Base-by-base conservation (phyloP, 1,284 basidiomycete genomes). In the Phaffia rhodozyma region DNA sequence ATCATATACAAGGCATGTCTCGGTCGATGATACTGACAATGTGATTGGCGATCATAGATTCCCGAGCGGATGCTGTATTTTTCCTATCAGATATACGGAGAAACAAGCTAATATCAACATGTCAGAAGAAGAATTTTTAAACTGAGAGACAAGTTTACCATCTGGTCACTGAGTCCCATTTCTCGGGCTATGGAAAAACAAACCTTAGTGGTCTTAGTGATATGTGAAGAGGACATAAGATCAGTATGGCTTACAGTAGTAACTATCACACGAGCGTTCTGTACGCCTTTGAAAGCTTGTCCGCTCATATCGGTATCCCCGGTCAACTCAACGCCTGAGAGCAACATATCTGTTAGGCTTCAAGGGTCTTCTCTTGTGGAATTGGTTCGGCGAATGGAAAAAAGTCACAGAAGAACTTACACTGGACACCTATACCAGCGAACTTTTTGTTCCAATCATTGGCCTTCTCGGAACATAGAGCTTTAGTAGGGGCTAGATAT, bases 401-500 rank as follows among this genome's bases (percentile, higher is more conserved):
- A 3, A 30, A 30, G 38, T 7, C 50, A 9, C 21, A 25, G 23
- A 21, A 55, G 18, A n/a, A 60, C 82, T 58, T 67, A 87, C 90
- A 90, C 73, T 83, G 84, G 18, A 90, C 75, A 1, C 86, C 87
- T 5, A 93, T 77, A 1, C 80, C 77, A 55, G 82, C 81, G 67
- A 96, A 89, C 71, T 94, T 91, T 1, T 76, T 71, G 1, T 80
- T 78, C 94, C 94, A 98, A 71, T 97, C 93, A 56, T 79, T 81
- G 61, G 81, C 81, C 64, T 89, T 83, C 75, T 98, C 93, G 0
- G 84, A 81, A 69, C 93, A 97, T 0, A 97, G 77, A 0, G 91
- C 91, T 89, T 92, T 94, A 1, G 91, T 96, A 0, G 92, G 93
- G 0, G 93, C 91, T 72, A 98, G 85, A 71, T 98, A 98, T 27